A percentile compares a stretch with the other conserved stretches of the same genome.
Evolutionary conservation across 495 filamentous ascomycete species (phyloP).

Genomic region (Podospora pseudopauciseta): DNA sequence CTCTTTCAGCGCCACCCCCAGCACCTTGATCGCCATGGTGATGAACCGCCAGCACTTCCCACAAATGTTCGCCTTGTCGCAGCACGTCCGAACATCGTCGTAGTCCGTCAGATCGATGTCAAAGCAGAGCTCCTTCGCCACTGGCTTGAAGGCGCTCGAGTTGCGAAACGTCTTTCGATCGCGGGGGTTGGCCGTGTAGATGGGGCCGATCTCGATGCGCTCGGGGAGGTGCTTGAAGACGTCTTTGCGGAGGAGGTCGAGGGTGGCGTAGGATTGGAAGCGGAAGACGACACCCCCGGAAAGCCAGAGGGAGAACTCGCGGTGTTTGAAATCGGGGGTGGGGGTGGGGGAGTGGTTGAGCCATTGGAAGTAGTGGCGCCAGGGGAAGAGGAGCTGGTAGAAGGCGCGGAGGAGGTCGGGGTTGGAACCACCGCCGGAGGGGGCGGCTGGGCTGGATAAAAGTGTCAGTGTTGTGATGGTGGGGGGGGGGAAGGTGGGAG

Average conservation of each 20-base stretch:
- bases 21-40: constrained; percentile 92
- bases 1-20: constrained; percentile 79
- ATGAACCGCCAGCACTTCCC: constrained; percentile 94
- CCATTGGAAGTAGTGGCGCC: constrained; percentile 95
- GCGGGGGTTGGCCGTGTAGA: constrained; percentile 88
- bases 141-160: constrained; percentile 63
- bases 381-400: constrained; percentile 95
- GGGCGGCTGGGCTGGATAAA: constrained; percentile 15
- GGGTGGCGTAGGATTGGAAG: constrained; percentile 84
- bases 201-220: constrained; percentile 95
- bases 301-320: constrained; percentile 92
- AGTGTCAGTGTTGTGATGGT: neutral
- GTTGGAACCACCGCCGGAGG: constrained; percentile 50
- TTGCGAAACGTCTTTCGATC: constrained; percentile 88
- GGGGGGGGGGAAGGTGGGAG: no score
- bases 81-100: constrained; percentile 93
- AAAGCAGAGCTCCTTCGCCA: constrained; percentile 91
- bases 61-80: constrained; percentile 88
- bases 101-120: constrained; percentile 99
- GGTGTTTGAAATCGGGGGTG: constrained; percentile 80
- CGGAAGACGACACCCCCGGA: constrained; percentile 85
- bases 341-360: constrained; percentile 89
- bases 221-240: constrained; percentile 80
- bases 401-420: constrained; percentile 83
- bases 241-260: constrained; percentile 91